These are phyloP conservation scores for Backusella psychrophila DNA, from an alignment of 192 early-diverging fungal species.

Conservation along the genomic window DNA sequence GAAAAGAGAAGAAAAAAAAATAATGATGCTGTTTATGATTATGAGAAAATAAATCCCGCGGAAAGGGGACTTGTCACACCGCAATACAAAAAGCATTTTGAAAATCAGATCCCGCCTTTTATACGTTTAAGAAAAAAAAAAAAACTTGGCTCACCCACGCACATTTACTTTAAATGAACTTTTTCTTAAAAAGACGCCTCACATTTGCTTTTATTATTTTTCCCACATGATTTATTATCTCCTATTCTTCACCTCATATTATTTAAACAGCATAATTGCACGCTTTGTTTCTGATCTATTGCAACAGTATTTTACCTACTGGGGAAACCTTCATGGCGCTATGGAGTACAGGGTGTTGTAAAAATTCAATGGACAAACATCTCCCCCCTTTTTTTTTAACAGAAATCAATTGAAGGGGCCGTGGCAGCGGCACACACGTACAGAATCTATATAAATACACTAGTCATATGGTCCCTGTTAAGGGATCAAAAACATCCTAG, in stretches of 20 bases:
- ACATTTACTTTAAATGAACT: background rate
- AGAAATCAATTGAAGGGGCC: background rate
- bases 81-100: conserved; percentile 1
- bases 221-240: background rate
- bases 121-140: background rate
- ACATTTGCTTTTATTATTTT: background rate
- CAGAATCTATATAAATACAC: background rate
- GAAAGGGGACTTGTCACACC: background rate
- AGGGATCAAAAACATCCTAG: conserved; percentile 3
- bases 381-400: background rate
- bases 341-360: background rate
- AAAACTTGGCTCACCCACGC: background rate
- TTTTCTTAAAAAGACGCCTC: background rate
- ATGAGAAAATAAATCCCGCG: background rate
- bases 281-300: background rate
- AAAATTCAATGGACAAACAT: background rate
- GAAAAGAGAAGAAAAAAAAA: background rate
- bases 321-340: background rate
- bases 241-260: background rate
- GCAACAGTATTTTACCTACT: background rate
- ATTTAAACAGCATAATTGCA: background rate
- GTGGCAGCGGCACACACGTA: background rate
- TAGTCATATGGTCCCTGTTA: background rate
- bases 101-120: background rate
- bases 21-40: background rate